These are phyloP conservation scores for Dittrichia graveolens DNA, from an alignment of 129 eudicot species.

Conservation along the genomic window DNA sequence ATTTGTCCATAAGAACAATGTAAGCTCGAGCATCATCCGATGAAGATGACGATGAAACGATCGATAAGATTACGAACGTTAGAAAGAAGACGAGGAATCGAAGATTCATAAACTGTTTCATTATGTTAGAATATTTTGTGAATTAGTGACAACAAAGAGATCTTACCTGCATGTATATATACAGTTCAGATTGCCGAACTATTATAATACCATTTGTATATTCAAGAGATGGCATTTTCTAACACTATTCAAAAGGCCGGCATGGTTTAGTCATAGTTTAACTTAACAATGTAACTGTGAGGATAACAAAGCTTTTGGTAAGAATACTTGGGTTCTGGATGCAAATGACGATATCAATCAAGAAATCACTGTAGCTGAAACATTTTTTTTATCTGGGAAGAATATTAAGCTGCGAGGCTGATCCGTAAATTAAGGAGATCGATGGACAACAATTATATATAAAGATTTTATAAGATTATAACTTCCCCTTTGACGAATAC, in stretches of 20 bases:
- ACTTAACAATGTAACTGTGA: slow-evolving; percentile 23
- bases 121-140: slow-evolving; percentile 26
- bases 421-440: too few relatives aligned
- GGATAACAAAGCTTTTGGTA: slow-evolving; percentile 28
- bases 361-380: slow-evolving; percentile 7
- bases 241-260: not conserved
- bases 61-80: slow-evolving; percentile 11
- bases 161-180: slow-evolving; percentile 5
- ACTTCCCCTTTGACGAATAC: not conserved
- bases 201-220: not conserved
- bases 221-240: not conserved
- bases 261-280: too few relatives aligned
- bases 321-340: slow-evolving; percentile 36
- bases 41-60: slow-evolving; percentile 25
- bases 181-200: slow-evolving; percentile 24
- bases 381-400: not conserved
- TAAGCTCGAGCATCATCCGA: slow-evolving; percentile 37
- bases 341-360: slow-evolving; percentile 30
- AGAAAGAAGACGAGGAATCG: slow-evolving; percentile 20
- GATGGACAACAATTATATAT: too few relatives aligned
- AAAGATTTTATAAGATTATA: too few relatives aligned
- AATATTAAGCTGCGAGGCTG: too few relatives aligned
- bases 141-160: slow-evolving; percentile 14
- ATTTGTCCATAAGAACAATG: slow-evolving; percentile 56
- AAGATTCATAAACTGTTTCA: slow-evolving; percentile 21